These are phyloP conservation scores for Colletotrichum abscissum DNA, from an alignment of 2,329 filamentous ascomycete genomes.

Conservation along the genomic window DNA sequence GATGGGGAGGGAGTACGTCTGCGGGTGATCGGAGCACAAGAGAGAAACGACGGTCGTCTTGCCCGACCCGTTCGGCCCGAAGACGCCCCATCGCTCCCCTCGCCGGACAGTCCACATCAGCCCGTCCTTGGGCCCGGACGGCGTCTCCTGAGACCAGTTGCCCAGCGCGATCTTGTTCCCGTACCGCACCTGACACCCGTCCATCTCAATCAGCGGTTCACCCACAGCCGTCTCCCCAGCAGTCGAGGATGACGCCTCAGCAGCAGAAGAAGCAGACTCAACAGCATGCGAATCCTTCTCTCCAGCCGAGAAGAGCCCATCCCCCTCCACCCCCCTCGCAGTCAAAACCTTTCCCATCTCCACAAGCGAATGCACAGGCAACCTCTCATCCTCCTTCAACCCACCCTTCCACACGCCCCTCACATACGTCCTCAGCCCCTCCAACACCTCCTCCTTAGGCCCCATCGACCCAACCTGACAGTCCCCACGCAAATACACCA, in stretches of 20 bases:
- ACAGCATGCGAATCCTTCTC: constrained; percentile 33
- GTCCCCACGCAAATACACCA: constrained; percentile 77
- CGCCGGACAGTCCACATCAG: constrained; percentile 85
- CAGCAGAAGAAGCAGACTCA: constrained; percentile 3
- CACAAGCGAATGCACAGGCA: constrained; percentile 60
- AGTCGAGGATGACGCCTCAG: constrained; percentile 2
- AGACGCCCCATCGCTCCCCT: constrained; percentile 90
- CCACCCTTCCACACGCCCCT: constrained; percentile 57
- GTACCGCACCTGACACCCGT: constrained; percentile 85
- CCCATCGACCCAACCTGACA: constrained; percentile 76
- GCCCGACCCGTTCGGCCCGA: constrained; percentile 93
- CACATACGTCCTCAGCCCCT: constrained; percentile 61
- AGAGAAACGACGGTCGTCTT: constrained; percentile 95
- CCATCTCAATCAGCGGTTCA: constrained; percentile 86
- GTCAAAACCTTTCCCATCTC: constrained; percentile 63
- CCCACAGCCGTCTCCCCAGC: constrained; percentile 49
- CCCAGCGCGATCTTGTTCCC: constrained; percentile 82
- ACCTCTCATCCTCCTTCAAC: constrained; percentile 56
- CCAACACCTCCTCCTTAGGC: constrained; percentile 70
- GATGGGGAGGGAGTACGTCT: constrained; percentile 90
- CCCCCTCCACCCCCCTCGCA: constrained; percentile 49
- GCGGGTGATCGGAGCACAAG: constrained; percentile 95
- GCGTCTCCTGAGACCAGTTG: constrained; percentile 75
- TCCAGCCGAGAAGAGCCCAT: constrained; percentile 46
- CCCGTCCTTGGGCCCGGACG: constrained; percentile 66